phyloP scores from a whole-genome alignment of 140 eudicot genomes.

The Anethum foeniculum region DNA sequence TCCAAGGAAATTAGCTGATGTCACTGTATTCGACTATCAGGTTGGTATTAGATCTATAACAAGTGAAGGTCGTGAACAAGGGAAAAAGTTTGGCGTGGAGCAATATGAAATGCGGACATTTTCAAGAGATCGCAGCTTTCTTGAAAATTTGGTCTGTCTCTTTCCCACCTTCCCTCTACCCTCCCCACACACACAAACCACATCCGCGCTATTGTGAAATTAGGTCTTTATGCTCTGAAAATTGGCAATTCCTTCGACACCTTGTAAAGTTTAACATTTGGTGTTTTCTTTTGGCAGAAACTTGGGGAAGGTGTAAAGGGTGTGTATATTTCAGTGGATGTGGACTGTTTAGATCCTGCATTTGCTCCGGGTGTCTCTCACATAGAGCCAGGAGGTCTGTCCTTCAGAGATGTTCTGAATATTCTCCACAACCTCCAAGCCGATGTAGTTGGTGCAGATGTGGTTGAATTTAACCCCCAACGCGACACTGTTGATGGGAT shows the following conservation, averaged over 20 bases:
- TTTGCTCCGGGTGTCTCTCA: conserved; percentile 98
- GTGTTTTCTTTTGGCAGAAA: conserved; percentile 42
- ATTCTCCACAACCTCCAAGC: conserved; percentile 90
- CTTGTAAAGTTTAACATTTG: neutral
- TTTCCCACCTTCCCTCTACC: conserved; percentile 23
- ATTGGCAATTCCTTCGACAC: neutral
- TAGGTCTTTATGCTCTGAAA: neutral
- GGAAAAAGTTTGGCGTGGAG: conserved; percentile 94
- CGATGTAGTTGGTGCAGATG: conserved; percentile 90
- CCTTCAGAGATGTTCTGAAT: conserved; percentile 83
- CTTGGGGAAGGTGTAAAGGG: conserved; percentile 97
- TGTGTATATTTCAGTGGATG: conserved; percentile 77
- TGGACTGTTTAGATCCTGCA: conserved; percentile 96
- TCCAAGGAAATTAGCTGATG: neutral
- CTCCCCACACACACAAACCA: neutral
- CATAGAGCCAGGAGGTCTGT: conserved; percentile 94
- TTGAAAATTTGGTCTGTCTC: conserved; percentile 74
- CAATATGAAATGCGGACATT: conserved; percentile 94
- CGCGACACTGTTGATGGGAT: conserved; percentile 96
- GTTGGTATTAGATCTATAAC: conserved; percentile 88
- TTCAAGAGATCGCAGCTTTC: conserved; percentile 67
- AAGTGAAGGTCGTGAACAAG: conserved; percentile 94
- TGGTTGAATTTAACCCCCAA: conserved; percentile 93
- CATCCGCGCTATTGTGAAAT: neutral
- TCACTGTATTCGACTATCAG: conserved; percentile 26